Percentiles rank a stretch among this genome's conserved stretches.
phyloP scores from a whole-genome alignment of 2,329 filamentous ascomycete species.

The Diaporthe batatas region DNA sequence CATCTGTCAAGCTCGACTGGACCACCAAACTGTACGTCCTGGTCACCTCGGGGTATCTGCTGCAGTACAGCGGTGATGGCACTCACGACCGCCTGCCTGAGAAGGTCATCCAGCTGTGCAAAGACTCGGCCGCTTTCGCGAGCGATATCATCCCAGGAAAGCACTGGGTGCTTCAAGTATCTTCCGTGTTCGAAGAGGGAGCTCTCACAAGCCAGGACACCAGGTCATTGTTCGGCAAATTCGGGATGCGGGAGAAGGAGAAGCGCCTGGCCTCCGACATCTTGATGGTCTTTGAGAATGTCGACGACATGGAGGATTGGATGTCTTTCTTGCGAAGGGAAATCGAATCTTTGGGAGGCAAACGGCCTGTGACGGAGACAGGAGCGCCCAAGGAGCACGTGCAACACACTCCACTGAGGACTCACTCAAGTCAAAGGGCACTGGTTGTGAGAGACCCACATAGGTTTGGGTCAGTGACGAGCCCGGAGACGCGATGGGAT shows the following conservation, averaged over 20 bases:
- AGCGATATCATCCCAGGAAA: conserved; percentile 84
- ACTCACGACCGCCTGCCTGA: conserved; percentile 80
- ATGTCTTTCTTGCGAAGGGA: conserved; percentile 76
- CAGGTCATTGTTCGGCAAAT: conserved; percentile 74
- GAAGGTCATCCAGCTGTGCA: conserved; percentile 78
- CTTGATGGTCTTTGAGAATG: conserved; percentile 79
- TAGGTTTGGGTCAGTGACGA: conserved; percentile 58
- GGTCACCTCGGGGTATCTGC: conserved; percentile 76
- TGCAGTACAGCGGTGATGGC: conserved; percentile 81
- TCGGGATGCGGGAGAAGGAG: conserved; percentile 71
- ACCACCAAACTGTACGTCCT: conserved; percentile 80
- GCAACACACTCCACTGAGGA: conserved; percentile 50
- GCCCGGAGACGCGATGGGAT: conserved; percentile 54
- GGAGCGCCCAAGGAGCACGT: conserved; percentile 64
- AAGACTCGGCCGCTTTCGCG: conserved; percentile 82
- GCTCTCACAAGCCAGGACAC: conserved; percentile 63
- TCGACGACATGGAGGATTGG: conserved; percentile 83
- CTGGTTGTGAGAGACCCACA: conserved; percentile 62
- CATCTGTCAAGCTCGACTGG: conserved; percentile 70
- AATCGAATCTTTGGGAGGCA: conserved; percentile 78
- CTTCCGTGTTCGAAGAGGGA: conserved; percentile 73
- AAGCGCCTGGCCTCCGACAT: conserved; percentile 73
- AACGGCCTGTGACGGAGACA: conserved; percentile 72
- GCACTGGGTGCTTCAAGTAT: conserved; percentile 84
- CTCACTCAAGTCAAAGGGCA: conserved; percentile 60